phyloP scores from a whole-genome alignment of 331 rosid species.

The Rhamnella rubrinervis region DNA sequence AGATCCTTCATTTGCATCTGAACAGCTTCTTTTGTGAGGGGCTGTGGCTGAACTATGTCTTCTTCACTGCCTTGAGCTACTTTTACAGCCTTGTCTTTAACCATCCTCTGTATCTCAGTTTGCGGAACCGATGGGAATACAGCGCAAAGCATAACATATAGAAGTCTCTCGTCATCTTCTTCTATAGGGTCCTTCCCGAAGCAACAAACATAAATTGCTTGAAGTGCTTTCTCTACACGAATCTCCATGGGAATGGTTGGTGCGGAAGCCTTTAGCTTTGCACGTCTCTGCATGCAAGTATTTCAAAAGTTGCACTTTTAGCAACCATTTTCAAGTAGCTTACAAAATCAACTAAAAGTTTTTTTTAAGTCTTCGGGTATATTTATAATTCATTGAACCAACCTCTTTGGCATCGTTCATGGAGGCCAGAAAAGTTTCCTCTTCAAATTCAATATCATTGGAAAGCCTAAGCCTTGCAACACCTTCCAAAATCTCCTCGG shows the following conservation, averaged over 20 bases:
- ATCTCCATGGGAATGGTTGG: conserved; percentile 64
- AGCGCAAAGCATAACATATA: conserved; percentile 51
- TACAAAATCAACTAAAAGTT: neutral
- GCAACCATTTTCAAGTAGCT: neutral
- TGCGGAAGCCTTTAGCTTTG: conserved; percentile 45
- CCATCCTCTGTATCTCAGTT: conserved; percentile 55
- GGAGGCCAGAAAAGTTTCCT: conserved; percentile 74
- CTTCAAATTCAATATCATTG: conserved; percentile 83
- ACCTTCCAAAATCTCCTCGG: conserved; percentile 93
- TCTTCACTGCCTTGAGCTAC: conserved; percentile 56
- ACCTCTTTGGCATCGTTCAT: conserved; percentile 91
- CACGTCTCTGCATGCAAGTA: conserved; percentile 54
- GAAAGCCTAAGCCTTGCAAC: conserved; percentile 78
- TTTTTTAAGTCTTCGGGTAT: neutral
- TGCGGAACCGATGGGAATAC: conserved; percentile 66
- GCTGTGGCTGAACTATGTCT: conserved; percentile 36
- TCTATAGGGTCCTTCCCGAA: conserved; percentile 65
- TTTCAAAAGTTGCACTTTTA: neutral
- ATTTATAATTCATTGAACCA: conserved; percentile 6
- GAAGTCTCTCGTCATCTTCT: conserved; percentile 63
- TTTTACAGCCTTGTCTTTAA: conserved; percentile 56
- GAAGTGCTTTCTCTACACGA: conserved; percentile 84
- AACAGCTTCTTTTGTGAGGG: conserved; percentile 76
- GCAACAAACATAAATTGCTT: conserved; percentile 79
- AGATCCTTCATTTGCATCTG: conserved; percentile 93